phyloP scores from a whole-genome alignment of 73 alveolate species.

The Paraurostyla sp. region DNA sequence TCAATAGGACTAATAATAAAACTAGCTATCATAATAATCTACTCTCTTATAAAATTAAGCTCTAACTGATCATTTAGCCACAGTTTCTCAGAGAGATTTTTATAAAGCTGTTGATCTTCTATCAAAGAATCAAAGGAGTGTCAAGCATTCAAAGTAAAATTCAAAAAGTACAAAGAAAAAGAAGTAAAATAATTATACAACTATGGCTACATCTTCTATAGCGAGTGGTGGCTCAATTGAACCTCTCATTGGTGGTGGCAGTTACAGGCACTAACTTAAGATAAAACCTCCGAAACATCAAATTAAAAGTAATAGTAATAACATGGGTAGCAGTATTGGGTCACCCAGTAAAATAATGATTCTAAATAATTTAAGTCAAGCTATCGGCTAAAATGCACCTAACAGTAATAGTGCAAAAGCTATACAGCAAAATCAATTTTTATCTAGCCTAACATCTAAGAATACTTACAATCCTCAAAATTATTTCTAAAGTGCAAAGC shows the following conservation, averaged over 20 bases:
- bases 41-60: neutral
- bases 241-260: neutral
- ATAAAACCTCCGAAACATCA: constrained; percentile 51
- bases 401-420: too few relatives aligned
- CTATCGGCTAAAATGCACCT: neutral
- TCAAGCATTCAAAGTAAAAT: neutral
- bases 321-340: neutral
- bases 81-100: constrained; percentile 9
- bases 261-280: constrained; percentile 20
- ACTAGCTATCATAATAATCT: neutral
- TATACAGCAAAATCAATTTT: neutral
- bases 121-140: neutral
- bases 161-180: neutral
- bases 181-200: neutral
- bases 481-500: constrained; percentile 37
- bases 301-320: too few relatives aligned
- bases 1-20: neutral
- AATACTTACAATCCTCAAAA: constrained; percentile 38
- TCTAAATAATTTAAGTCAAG: neutral
- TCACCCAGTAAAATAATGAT: neutral
- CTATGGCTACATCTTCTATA: constrained; percentile 31
- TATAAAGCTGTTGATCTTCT: constrained; percentile 39
- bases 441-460: constrained; percentile 14
- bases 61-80: neutral
- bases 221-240: constrained; percentile 46